phyloP scores from a whole-genome alignment of 2,329 filamentous ascomycete species.

The Trichothecium roseum region DNA sequence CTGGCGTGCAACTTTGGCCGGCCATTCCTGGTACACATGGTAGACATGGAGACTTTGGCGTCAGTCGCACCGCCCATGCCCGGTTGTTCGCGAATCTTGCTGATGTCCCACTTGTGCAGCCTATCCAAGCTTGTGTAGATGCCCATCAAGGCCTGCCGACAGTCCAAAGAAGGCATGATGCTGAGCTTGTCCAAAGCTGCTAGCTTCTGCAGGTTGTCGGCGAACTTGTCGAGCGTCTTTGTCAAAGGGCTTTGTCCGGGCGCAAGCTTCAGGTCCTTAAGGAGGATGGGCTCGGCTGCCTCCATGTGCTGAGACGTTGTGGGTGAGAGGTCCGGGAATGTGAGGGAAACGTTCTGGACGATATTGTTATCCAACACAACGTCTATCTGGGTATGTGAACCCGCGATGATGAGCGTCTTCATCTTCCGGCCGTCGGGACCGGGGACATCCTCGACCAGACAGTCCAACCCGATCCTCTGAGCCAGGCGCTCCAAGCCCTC shows the following conservation, averaged over 20 bases:
- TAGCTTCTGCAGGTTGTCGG: slow-evolving; percentile 59
- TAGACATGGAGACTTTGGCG: slow-evolving; percentile 41
- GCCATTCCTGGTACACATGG: slow-evolving; percentile 61
- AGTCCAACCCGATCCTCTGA: slow-evolving; percentile 55
- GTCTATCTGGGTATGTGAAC: slow-evolving; percentile 28
- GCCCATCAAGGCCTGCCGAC: slow-evolving; percentile 66
- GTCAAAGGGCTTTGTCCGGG: slow-evolving; percentile 55
- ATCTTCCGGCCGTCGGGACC: slow-evolving; percentile 36
- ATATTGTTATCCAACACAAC: slow-evolving; percentile 52
- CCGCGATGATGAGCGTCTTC: slow-evolving; percentile 50
- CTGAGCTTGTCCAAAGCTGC: slow-evolving; percentile 64
- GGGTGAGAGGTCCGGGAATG: slow-evolving; percentile 49
- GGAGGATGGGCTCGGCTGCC: slow-evolving; percentile 54
- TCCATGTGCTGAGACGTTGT: slow-evolving; percentile 50
- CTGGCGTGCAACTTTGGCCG: slow-evolving; percentile 60
- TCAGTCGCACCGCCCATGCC: slow-evolving; percentile 33
- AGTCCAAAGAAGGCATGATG: slow-evolving; percentile 53
- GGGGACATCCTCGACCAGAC: slow-evolving; percentile 45
- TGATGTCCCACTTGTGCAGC: slow-evolving; percentile 62
- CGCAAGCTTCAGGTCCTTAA: slow-evolving; percentile 50
- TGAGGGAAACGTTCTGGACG: slow-evolving; percentile 51
- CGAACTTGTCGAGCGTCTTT: slow-evolving; percentile 60
- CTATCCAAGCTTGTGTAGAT: slow-evolving; percentile 60
- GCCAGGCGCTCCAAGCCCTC: slow-evolving; percentile 64
- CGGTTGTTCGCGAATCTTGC: slow-evolving; percentile 40